Percentiles rank a stretch among this genome's conserved stretches.
Conservation (phyloP, 371 early-diverging fungal species). For the Mortierella sp. region DNA sequence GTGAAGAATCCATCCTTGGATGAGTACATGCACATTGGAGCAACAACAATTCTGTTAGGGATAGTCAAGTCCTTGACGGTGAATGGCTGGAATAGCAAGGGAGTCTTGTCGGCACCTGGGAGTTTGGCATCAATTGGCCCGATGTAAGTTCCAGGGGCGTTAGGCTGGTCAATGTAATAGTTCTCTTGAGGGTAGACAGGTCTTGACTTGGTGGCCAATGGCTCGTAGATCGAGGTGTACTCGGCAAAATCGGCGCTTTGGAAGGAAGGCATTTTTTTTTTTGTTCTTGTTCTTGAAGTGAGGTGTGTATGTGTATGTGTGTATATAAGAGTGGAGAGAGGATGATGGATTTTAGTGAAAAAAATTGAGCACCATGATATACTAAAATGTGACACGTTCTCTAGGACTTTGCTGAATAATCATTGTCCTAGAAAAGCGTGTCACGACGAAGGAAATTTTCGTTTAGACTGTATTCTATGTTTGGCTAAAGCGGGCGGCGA, state of each 20-base stretch:
- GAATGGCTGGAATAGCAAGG: slow-evolving; percentile 75
- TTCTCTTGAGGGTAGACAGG: slow-evolving; percentile 39
- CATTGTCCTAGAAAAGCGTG: slow-evolving; percentile 15
- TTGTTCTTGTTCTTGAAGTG: neutral
- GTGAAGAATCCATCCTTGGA: slow-evolving; percentile 66
- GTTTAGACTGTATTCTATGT: neutral
- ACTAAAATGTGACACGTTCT: slow-evolving; percentile 43
- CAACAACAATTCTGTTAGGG: slow-evolving; percentile 83
- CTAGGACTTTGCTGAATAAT: slow-evolving; percentile 28
- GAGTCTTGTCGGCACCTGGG: slow-evolving; percentile 38
- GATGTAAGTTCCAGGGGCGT: slow-evolving; percentile 40
- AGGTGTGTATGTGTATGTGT: neutral
- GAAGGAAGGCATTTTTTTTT: slow-evolving; percentile 31
- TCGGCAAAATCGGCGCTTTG: slow-evolving; percentile 6
- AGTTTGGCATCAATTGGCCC: slow-evolving; percentile 43
- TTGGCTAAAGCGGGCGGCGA: neutral
- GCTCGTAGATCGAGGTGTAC: slow-evolving; percentile 24
- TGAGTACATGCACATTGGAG: slow-evolving; percentile 88
- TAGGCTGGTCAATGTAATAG: slow-evolving; percentile 43
- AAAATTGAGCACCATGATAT: slow-evolving; percentile 10
- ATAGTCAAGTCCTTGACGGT: slow-evolving; percentile 70
- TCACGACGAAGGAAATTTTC: slow-evolving; percentile 4
- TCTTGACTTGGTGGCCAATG: slow-evolving; percentile 24
- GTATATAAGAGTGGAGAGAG: slow-evolving; percentile 1
- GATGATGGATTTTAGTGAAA: slow-evolving; percentile 2